Base-by-base conservation (phyloP, 345 rosid species). In the Brassica rapa region DNA sequence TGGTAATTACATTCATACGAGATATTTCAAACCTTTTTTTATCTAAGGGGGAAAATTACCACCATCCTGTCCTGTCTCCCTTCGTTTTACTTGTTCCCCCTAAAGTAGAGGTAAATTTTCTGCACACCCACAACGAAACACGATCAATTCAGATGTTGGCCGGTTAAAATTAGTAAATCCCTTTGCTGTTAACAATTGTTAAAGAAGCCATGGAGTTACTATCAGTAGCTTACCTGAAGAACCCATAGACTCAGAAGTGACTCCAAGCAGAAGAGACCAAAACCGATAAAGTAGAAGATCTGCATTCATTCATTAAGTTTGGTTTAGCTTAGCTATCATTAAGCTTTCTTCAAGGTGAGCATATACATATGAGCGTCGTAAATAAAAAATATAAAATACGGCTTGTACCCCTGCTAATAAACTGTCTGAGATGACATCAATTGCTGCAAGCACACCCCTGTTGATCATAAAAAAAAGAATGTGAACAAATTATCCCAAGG, bases 381-480 rank as follows among this genome's bases (percentile, higher is more conserved):
- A 39, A 39, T 39, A 39, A 9, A 0, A 8, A 30, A 70, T 11
- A 43, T 14, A 25, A 23, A 63, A 75, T 53, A 32, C 23, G 11
- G 68, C 56, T 81, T 96, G 37, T 89, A 93, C 99, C 92, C 99
- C 99, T 29, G 86, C 97, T 84, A 96, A 64, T 67, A 84, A 64
- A 80, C 84, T 75, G 80, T 79, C 87, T 69, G 92, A 84, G 70
- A 91, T 83, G 53, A 96, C 95, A 82, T 96, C 99, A 85, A 93
- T 23, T 68, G 98, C 98, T 8, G 99, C 89, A 49, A 96, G 96
- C 81, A 96, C 90, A 60, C 99, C 99, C 71, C 99, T 96, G 91
- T 66, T 74, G 73, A 66, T 72, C 35, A 59, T 6, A 19, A 5
- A 1, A 29, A 11, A 12, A 30, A 30, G 16, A 46, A 51, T 81